phyloP scores from a whole-genome alignment of 2,329 filamentous ascomycete species.

The Xylariaceae sp. region DNA sequence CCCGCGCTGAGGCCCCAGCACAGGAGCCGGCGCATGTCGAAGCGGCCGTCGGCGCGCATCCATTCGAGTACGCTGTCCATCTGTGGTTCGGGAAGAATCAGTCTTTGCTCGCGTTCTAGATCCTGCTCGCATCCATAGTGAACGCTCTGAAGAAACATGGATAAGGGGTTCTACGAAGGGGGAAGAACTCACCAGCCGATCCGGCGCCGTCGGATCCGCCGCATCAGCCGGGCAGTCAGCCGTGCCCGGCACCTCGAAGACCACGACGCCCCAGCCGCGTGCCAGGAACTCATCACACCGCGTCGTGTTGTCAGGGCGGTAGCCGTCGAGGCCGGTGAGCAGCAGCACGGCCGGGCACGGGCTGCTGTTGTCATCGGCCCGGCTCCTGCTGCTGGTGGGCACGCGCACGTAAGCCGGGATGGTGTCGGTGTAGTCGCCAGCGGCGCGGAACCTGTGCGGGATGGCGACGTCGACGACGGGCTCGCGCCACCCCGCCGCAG shows the following conservation, averaged over 20 bases:
- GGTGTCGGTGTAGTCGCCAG: slow-evolving; percentile 42
- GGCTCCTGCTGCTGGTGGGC: slow-evolving; percentile 30
- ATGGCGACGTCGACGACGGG: slow-evolving; percentile 56
- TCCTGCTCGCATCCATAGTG: too few relatives aligned
- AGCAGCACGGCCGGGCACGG: slow-evolving; percentile 43
- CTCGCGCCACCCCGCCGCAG: slow-evolving; percentile 42
- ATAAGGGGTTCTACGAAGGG: too few relatives aligned
- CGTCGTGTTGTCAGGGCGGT: slow-evolving; percentile 54
- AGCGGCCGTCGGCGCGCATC: slow-evolving; percentile 37
- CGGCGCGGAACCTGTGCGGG: slow-evolving; percentile 44
- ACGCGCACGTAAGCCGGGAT: slow-evolving; percentile 61
- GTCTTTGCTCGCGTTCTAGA: too few relatives aligned
- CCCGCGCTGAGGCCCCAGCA: slow-evolving; percentile 60
- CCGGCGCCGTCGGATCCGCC: slow-evolving; percentile 49
- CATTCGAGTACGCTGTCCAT: slow-evolving; percentile 55
- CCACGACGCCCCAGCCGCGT: slow-evolving; percentile 55
- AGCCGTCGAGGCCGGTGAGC: slow-evolving; percentile 56
- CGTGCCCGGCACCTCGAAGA: slow-evolving; percentile 59
- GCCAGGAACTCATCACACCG: slow-evolving; percentile 54
- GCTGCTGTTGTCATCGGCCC: not conserved
- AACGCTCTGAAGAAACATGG: too few relatives aligned
- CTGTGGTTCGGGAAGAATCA: too few relatives aligned
- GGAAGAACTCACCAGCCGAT: too few relatives aligned
- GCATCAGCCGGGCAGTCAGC: slow-evolving; percentile 60
- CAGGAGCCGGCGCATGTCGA: slow-evolving; percentile 50